Evolutionary conservation across 768 basidiomycete genomes (phyloP).

Genomic region (Tylopilus rubrobrunneus): DNA sequence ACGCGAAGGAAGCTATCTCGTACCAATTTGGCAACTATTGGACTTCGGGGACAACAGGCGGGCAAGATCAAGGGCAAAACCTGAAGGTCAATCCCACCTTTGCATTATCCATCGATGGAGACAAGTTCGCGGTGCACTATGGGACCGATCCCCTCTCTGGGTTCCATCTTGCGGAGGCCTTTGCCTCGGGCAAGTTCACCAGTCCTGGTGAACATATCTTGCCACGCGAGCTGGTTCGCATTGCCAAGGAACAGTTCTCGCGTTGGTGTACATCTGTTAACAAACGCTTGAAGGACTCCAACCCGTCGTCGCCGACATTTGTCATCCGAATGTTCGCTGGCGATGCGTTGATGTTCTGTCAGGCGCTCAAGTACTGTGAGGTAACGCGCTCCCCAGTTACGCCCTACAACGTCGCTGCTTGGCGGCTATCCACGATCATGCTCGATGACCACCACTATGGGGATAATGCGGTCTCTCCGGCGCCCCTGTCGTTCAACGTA

Average conservation of each 20-base stretch:
- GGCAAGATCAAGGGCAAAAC: not conserved
- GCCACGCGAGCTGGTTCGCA: slow-evolving; percentile 6
- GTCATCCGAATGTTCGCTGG: slow-evolving; percentile 29
- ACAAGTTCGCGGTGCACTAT: slow-evolving; percentile 26
- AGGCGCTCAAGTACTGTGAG: slow-evolving; percentile 16
- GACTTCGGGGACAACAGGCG: slow-evolving; percentile 17
- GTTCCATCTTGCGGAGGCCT: slow-evolving; percentile 30
- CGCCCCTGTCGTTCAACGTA: slow-evolving; percentile 28
- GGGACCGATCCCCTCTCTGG: slow-evolving; percentile 27
- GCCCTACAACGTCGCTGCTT: slow-evolving; percentile 20
- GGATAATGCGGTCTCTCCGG: not conserved
- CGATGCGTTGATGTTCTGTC: slow-evolving; percentile 25
- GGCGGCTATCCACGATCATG: slow-evolving; percentile 20
- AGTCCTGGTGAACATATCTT: not conserved
- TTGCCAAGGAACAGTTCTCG: slow-evolving; percentile 23
- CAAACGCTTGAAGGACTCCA: slow-evolving; percentile 10
- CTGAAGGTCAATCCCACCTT: slow-evolving; percentile 27
- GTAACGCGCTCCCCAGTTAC: slow-evolving; percentile 8
- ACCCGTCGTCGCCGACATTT: slow-evolving; percentile 16
- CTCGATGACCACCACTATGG: slow-evolving; percentile 22
- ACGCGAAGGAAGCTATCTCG: not conserved
- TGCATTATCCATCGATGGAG: slow-evolving; percentile 24
- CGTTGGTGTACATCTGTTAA: slow-evolving; percentile 21
- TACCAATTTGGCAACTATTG: slow-evolving; percentile 24
- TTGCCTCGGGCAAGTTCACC: slow-evolving; percentile 10